These are phyloP conservation scores for Lactifluus piperatus DNA, from an alignment of 768 basidiomycete species.

Conservation along the genomic window DNA sequence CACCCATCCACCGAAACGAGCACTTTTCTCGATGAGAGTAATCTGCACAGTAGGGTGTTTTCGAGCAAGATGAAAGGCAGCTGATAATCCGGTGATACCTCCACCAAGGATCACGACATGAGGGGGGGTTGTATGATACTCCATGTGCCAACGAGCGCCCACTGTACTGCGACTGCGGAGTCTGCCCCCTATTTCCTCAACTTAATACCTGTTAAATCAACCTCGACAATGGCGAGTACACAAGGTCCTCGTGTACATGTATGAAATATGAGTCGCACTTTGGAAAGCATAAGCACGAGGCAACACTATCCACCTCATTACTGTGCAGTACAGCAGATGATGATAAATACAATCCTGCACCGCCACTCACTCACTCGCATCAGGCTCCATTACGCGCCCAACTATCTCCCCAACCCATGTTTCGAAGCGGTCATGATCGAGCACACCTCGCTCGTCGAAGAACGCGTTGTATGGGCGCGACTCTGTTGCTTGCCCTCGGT, in stretches of 20 bases:
- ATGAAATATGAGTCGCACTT: slow-evolving; percentile 1
- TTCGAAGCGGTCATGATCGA: slow-evolving; percentile 72
- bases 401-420: slow-evolving; percentile 71
- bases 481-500: slow-evolving; percentile 53
- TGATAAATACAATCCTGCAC: slow-evolving; percentile 6
- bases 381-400: slow-evolving; percentile 57
- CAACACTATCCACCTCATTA: neutral
- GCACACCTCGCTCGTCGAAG: slow-evolving; percentile 71
- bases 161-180: too few relatives aligned
- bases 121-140: neutral
- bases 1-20: slow-evolving; percentile 82
- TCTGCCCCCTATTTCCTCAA: too few relatives aligned
- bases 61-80: slow-evolving; percentile 69
- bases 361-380: slow-evolving; percentile 25
- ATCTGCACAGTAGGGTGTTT: slow-evolving; percentile 52
- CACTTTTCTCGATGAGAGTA: slow-evolving; percentile 58
- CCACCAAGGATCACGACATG: slow-evolving; percentile 64
- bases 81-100: slow-evolving; percentile 72
- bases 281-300: slow-evolving; percentile 2
- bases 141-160: too few relatives aligned
- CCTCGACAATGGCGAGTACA: neutral
- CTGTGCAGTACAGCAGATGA: slow-evolving; percentile 8
- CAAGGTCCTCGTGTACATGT: neutral
- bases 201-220: neutral
- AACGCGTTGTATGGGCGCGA: slow-evolving; percentile 58